Base-by-base conservation (phyloP, 129 eudicot species). In the carrot (Daucus carota) region DNA sequence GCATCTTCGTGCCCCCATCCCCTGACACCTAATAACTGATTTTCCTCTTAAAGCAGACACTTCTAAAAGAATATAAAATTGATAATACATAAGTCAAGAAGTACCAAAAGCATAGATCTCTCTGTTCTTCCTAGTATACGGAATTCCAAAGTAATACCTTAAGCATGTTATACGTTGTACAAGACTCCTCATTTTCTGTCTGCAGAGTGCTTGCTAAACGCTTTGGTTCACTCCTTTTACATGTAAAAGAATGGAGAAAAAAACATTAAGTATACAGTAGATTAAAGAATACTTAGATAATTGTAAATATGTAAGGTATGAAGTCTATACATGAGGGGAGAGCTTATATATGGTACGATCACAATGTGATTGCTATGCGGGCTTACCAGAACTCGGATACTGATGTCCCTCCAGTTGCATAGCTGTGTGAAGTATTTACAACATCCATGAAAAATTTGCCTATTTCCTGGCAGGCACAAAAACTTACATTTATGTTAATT, bases 331-430 rank as follows among this genome's bases (percentile, higher is more conserved):
- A n/a, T 57, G 59, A 12, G n/a, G 36, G 42, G 28, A 36, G 47
- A 75, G 52, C 28, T 57, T 75, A 36, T 22, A n/a, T 50, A 26
- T 52, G 2, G 24, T 36, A 62, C 33, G 34, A 57, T 8, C 29
- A 52, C 67, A 54, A 36, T 12, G 36, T 29, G 3, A 29, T 14
- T 63, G 38, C 22, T 14, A 11, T 10, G 36, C 16, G 40, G 41
- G 57, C 41, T 29, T 92, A 95, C 99, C 99, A 95, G 80, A 88
- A 88, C 80, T 95, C 99, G 26, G 70, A 6, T 34, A 78, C 89
- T 42, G 99, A 92, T 80, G 99, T 95, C 63, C 99, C 99, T 80
- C 99, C 99, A 6, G 99, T 92, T 16, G 96, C 96, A 83, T 86
- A 95, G 85, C 82, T 83, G 76, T 95, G 99, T 43, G 99, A 89